Evolutionary conservation across 495 filamentous ascomycete species (phyloP).

Genomic region (Penicillium egyptiacum): DNA sequence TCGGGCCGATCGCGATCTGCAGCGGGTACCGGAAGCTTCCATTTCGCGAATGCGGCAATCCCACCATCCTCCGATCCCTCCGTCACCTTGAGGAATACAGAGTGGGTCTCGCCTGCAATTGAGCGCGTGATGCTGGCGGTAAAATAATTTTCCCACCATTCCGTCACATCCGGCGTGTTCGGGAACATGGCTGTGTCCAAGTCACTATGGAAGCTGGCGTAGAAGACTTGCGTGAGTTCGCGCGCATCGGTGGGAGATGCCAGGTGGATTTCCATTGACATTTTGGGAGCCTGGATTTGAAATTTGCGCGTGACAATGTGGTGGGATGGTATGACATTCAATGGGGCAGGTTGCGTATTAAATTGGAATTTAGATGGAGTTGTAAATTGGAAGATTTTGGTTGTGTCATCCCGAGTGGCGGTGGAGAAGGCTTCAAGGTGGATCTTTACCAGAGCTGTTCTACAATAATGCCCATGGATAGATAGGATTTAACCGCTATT

Average conservation of each 20-base stretch:
- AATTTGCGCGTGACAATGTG: not conserved
- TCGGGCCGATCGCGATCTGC: constrained; percentile 18
- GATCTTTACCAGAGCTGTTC: not conserved
- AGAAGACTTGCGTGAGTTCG: constrained; percentile 22
- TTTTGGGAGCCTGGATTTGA: constrained; percentile 3
- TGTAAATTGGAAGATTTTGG: not conserved
- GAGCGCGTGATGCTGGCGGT: constrained; percentile 1
- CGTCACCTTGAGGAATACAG: constrained; percentile 22
- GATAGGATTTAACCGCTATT: too few relatives aligned
- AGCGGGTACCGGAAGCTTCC: constrained; percentile 15
- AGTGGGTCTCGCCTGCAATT: not conserved
- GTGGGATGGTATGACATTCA: not conserved
- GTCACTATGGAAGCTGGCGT: constrained; percentile 23
- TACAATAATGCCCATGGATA: too few relatives aligned
- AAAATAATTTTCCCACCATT: constrained; percentile 19
- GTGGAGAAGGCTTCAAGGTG: not conserved
- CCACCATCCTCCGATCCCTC: constrained; percentile 12
- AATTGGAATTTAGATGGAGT: not conserved
- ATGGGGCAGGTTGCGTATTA: not conserved
- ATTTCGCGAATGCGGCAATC: constrained; percentile 29
- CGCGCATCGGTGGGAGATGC: constrained; percentile 20
- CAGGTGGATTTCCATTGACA: constrained; percentile 20
- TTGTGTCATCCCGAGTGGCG: not conserved
- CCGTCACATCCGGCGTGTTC: constrained; percentile 22
- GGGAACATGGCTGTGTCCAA: constrained; percentile 31